Base-by-base conservation (phyloP, 2,329 filamentous ascomycete species). In the Fusarium sp. region DNA sequence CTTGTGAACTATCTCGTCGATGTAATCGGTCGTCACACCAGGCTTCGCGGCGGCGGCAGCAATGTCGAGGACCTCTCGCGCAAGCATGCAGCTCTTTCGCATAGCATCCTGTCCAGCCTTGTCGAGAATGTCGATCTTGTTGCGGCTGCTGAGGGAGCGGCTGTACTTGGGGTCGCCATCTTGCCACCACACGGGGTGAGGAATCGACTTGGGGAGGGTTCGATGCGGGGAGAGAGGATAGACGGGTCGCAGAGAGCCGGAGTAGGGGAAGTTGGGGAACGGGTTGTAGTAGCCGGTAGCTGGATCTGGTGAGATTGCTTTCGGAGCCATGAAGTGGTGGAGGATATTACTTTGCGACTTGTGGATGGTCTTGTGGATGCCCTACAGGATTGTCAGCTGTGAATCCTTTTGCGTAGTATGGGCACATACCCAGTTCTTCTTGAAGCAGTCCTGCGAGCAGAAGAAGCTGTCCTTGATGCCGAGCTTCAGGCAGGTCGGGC, bases 391-490 rank as follows among this genome's bases (percentile, higher is more conserved):
- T 38, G 65, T 77, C 57, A 77, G 65, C 25, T 62, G 20, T 1
- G 14, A 13, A 36, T 54, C 33, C 76, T 78, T 69, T 78, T 76
- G 42, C 27, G 33, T 33, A 8, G 50, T 50, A 29, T 38, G 38
- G 45, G 50, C 77, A 78, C 90, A 79, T 91, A 98, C 97, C 97
- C 97, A 99, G 87, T 95, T 99, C 84, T 92, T 93, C 89, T 98
- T 98, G 86, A 99, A 99, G 88, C 97, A 99, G 79, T 98, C 97
- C 84, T 99, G 97, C 31, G 95, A 95, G 87, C 97, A 99, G 86
- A 98, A 99, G 85, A 92, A 98, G 86, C 95, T 97, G 80, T 97
- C 94, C 81, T 95, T 91, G 79, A 92, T 92, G 63, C 93, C 94
- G 52, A 95, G 87, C 85, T 98, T 98, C 80, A 98, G 88, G 82